These are phyloP conservation scores for Alternaria conjuncta DNA, from an alignment of 2,329 filamentous ascomycete genomes.

Conservation along the genomic window DNA sequence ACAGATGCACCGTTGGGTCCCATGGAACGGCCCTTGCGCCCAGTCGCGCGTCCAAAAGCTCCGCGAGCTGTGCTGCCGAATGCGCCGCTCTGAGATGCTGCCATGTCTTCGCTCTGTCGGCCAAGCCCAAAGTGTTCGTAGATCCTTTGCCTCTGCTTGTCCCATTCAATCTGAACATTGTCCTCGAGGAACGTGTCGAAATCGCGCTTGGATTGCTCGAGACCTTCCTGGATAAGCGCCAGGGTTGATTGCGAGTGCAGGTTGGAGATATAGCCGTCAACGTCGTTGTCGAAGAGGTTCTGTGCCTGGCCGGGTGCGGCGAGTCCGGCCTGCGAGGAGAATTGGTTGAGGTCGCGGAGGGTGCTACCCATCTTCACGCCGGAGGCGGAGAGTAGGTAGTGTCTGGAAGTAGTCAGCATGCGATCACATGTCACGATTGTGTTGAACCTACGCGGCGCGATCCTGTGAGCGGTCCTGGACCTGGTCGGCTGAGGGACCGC, in stretches of 20 bases:
- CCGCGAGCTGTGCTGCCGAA: constrained; percentile 47
- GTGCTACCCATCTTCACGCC: constrained; percentile 88
- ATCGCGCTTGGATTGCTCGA: constrained; percentile 85
- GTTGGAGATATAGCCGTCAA: constrained; percentile 78
- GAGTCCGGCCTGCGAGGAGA: constrained; percentile 72
- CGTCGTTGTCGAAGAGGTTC: constrained; percentile 61
- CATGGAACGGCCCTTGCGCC: constrained; percentile 49
- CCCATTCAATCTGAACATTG: constrained; percentile 94
- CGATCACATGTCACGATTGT: neutral
- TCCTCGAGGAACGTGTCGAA: constrained; percentile 95
- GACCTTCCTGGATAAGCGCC: constrained; percentile 88
- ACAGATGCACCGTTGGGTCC: constrained; percentile 44
- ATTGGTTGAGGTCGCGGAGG: constrained; percentile 82
- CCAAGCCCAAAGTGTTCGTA: constrained; percentile 94
- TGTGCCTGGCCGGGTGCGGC: constrained; percentile 53
- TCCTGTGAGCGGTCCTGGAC: constrained; percentile 50
- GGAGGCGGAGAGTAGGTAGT: constrained; percentile 91
- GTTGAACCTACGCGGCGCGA: constrained; percentile 58
- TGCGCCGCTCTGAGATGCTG: constrained; percentile 45
- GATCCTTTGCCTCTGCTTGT: constrained; percentile 87
- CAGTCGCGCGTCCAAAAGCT: constrained; percentile 61
- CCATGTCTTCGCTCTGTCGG: constrained; percentile 51
- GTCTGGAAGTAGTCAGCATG: constrained; percentile 58
- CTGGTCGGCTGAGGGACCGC: constrained; percentile 66
- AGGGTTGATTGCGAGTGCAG: constrained; percentile 89